These are phyloP conservation scores for Gloeophyllum trabeum DNA, from an alignment of 768 basidiomycete species.

Conservation along the genomic window DNA sequence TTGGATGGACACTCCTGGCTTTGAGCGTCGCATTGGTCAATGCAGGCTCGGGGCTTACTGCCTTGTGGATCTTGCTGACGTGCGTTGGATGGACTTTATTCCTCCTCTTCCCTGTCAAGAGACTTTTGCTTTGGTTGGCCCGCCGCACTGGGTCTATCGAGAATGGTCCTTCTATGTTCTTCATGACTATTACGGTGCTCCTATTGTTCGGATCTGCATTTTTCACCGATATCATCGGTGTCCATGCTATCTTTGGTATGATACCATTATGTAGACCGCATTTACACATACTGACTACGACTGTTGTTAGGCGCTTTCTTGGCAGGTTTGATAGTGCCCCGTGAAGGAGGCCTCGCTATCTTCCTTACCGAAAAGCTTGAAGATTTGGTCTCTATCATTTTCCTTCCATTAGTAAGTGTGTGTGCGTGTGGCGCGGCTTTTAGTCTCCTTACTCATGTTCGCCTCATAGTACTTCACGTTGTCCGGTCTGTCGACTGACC, in stretches of 20 bases:
- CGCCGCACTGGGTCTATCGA: constrained; percentile 69
- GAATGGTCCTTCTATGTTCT: constrained; percentile 75
- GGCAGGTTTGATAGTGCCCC: constrained; percentile 71
- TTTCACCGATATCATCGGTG: constrained; percentile 89
- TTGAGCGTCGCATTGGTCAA: constrained; percentile 90
- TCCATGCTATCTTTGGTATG: constrained; percentile 82
- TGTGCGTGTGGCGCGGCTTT: too few relatives aligned
- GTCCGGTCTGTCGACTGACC: constrained; percentile 82
- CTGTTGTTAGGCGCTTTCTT: constrained; percentile 58
- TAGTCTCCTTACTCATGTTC: constrained; percentile 17
- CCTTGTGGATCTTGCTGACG: constrained; percentile 73
- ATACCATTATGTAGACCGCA: background rate
- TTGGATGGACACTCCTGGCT: constrained; percentile 73
- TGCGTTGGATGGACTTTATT: constrained; percentile 77
- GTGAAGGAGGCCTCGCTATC: constrained; percentile 80
- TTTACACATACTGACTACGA: background rate
- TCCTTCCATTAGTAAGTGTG: constrained; percentile 85
- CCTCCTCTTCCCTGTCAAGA: constrained; percentile 56
- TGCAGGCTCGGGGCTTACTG: constrained; percentile 70
- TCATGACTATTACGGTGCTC: constrained; percentile 80
- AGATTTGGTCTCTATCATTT: constrained; percentile 85
- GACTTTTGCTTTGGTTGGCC: constrained; percentile 60
- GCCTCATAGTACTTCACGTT: constrained; percentile 95
- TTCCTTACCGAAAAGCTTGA: constrained; percentile 93
- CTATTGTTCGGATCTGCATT: constrained; percentile 81